Percentiles rank a stretch among this genome's conserved stretches.
phyloP scores from a whole-genome alignment of 2,329 filamentous ascomycete genomes.

The Aspergillus ochraceoroseus region DNA sequence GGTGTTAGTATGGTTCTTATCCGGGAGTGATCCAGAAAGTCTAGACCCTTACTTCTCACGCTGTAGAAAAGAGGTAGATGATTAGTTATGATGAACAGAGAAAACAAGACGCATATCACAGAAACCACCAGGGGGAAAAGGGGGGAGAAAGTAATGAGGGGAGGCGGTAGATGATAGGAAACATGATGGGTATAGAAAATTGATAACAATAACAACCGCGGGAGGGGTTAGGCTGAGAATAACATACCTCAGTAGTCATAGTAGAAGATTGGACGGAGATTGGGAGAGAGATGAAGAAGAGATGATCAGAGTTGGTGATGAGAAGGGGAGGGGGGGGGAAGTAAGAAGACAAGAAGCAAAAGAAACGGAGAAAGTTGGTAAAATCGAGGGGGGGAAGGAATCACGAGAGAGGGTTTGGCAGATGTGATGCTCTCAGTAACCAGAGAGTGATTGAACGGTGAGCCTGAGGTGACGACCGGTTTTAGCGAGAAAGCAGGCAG shows the following conservation, averaged over 20 bases:
- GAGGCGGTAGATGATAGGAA: conserved; percentile 1
- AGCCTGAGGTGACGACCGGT: conserved; percentile 24
- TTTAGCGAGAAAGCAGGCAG: conserved; percentile 24
- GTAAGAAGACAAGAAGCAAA: conserved; percentile 14
- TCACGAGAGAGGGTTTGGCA: conserved; percentile 19
- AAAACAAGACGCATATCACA: too few relatives aligned
- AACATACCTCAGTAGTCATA: conserved; percentile 61
- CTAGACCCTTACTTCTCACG: conserved; percentile 61
- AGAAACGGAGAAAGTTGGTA: conserved; percentile 12
- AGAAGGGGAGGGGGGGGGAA: conserved; percentile 17
- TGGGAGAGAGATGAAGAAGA: conserved; percentile 13
- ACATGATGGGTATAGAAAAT: conserved; percentile 21
- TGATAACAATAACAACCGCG: conserved; percentile 31
- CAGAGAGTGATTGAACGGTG: conserved; percentile 25
- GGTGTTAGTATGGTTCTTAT: conserved; percentile 36
- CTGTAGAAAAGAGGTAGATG: conserved; percentile 42
- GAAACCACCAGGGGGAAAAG: conserved; percentile 11
- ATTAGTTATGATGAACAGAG: conserved; percentile 12
- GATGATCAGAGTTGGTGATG: conserved; percentile 1
- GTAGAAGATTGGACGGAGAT: conserved; percentile 50
- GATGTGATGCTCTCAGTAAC: conserved; percentile 25
- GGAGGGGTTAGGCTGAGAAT: conserved; percentile 35
- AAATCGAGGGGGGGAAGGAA: conserved; percentile 15
- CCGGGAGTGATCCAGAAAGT: conserved; percentile 15
- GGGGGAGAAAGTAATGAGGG: conserved; percentile 5